Evolutionary conservation across 106 monocot genomes (phyloP).

Genomic region (Narthecium ossifragum): DNA sequence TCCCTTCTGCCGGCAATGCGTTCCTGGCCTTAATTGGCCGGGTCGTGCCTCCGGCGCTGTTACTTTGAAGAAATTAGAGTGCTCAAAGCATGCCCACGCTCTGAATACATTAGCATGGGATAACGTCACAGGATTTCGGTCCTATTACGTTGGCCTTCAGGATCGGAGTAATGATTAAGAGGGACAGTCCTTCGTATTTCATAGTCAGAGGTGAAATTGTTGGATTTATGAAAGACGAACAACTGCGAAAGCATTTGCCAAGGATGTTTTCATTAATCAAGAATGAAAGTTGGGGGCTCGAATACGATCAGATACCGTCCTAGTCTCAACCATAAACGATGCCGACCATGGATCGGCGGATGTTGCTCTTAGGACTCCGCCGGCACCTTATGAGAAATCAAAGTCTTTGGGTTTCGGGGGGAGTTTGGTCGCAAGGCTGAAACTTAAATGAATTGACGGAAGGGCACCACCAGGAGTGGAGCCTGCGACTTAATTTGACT

Average conservation of each 20-base stretch:
- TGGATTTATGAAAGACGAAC: conserved; percentile 26
- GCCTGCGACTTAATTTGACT: conserved; percentile 21
- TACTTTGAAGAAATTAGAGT: conserved; percentile 26
- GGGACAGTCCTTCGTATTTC: conserved; percentile 18
- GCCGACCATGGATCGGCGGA: no score
- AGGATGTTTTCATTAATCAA: conserved; percentile 29
- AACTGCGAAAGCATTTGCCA: conserved; percentile 27
- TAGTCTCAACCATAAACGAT: no score
- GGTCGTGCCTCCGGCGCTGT: conserved; percentile 3
- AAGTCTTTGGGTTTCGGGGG: no score
- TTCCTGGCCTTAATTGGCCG: conserved; percentile 12
- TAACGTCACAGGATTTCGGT: conserved; percentile 5
- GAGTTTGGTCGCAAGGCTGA: no score
- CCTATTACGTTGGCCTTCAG: not conserved
- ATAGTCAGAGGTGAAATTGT: conserved; percentile 29
- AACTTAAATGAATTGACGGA: no score
- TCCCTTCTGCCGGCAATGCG: not conserved
- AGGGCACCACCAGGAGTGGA: no score
- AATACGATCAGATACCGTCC: no score
- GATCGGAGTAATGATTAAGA: conserved; percentile 4
- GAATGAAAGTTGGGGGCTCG: conserved; percentile 27
- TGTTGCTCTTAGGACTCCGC: no score
- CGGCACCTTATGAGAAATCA: no score
- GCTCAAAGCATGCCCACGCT: conserved; percentile 16
- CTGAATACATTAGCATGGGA: conserved; percentile 22